These are phyloP conservation scores for Pseudogymnoascus sp. DNA, from an alignment of 2,329 filamentous ascomycete species.

Conservation along the genomic window DNA sequence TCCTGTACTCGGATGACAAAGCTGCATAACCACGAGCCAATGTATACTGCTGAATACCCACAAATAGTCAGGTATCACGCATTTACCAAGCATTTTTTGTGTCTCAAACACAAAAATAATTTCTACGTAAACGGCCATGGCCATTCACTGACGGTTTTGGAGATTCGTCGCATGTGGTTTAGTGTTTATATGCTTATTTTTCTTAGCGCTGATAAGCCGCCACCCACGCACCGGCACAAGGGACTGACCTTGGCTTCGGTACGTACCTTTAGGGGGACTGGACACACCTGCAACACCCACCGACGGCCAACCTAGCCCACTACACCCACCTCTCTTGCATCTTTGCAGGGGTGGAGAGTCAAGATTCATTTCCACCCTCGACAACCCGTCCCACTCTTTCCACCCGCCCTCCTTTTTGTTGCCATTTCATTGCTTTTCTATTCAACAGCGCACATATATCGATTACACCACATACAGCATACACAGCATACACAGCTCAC, in stretches of 20 bases:
- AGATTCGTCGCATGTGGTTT: background rate
- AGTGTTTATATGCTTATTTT: background rate
- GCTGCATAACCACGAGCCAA: background rate
- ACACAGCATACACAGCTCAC: background rate
- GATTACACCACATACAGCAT: background rate
- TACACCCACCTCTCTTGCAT: background rate
- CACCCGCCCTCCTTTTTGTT: background rate
- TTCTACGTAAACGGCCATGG: background rate
- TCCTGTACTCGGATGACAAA: background rate
- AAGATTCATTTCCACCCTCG: background rate
- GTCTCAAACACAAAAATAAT: background rate
- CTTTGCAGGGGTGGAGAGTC: background rate
- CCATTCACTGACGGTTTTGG: background rate
- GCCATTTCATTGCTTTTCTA: background rate
- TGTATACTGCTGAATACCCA: background rate
- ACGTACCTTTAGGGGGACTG: background rate
- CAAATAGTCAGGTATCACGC: conserved; percentile 1
- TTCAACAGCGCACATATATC: background rate
- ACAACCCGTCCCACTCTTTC: background rate
- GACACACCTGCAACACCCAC: background rate
- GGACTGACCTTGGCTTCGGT: background rate
- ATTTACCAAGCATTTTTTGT: background rate
- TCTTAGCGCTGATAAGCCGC: background rate
- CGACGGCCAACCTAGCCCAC: background rate
- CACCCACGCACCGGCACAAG: background rate